phyloP scores from a whole-genome alignment of 2,329 filamentous ascomycete species.

The Alternaria longipes region DNA sequence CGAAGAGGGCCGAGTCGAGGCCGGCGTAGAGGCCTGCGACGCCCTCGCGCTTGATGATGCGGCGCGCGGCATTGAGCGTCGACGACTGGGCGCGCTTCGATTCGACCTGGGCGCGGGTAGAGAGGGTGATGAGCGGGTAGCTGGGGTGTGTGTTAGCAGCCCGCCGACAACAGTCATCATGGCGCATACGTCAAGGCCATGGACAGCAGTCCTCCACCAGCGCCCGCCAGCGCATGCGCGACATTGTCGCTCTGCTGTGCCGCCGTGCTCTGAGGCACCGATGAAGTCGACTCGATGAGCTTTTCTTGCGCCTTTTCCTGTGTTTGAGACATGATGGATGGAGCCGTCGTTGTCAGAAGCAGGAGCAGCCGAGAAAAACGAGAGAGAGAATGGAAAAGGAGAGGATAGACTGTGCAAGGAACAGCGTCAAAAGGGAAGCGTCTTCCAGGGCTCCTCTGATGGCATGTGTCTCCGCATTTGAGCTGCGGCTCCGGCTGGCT shows the following conservation, averaged over 20 bases:
- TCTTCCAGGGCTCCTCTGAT: constrained; percentile 18
- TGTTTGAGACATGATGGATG: constrained; percentile 40
- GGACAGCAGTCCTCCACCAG: constrained; percentile 91
- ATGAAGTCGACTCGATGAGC: constrained; percentile 47
- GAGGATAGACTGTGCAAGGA: background rate
- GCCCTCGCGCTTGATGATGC: constrained; percentile 92
- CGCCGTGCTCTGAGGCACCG: constrained; percentile 65
- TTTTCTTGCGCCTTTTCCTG: constrained; percentile 45
- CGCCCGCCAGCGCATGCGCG: constrained; percentile 90
- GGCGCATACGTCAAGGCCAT: constrained; percentile 86
- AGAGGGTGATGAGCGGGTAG: constrained; percentile 96
- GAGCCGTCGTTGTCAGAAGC: background rate
- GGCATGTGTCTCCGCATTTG: constrained; percentile 34
- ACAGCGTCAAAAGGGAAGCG: constrained; percentile 17
- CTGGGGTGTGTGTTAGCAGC: constrained; percentile 56
- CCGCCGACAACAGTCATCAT: background rate
- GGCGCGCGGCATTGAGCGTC: constrained; percentile 81
- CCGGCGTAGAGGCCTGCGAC: constrained; percentile 89
- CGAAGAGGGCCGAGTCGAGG: constrained; percentile 92
- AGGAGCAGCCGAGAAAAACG: constrained; percentile 1
- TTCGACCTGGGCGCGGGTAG: constrained; percentile 96
- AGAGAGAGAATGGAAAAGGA: background rate
- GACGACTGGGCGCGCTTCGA: constrained; percentile 89
- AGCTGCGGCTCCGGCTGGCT: constrained; percentile 39
- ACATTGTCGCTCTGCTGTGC: constrained; percentile 94